phyloP scores from a whole-genome alignment of 345 rosid genomes.

The Bruguiera gymnorhiza region DNA sequence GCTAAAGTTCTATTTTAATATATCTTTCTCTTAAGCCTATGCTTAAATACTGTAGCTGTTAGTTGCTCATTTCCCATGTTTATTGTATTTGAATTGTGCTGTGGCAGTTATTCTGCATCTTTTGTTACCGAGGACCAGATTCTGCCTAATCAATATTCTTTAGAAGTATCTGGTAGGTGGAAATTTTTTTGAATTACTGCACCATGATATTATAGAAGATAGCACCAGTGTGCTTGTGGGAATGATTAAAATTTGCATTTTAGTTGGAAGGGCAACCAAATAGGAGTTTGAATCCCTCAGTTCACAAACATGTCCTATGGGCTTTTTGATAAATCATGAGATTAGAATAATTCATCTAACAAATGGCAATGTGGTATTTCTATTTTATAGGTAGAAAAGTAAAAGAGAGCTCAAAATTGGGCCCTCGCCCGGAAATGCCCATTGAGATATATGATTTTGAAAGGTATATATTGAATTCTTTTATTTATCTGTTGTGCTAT shows the following conservation, averaged over 20 bases:
- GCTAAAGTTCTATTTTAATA: not conserved
- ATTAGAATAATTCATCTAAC: not conserved
- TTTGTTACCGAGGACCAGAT: slow-evolving; percentile 64
- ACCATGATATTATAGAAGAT: not conserved
- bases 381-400: slow-evolving; percentile 53
- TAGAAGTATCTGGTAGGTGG: slow-evolving; percentile 58
- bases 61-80: slow-evolving; percentile 9
- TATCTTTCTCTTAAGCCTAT: too few relatives aligned
- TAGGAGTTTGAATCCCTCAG: not conserved
- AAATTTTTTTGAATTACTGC: slow-evolving; percentile 12
- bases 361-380: not conserved
- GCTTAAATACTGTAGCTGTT: not conserved
- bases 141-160: slow-evolving; percentile 68
- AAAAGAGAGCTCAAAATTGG: slow-evolving; percentile 73
- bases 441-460: slow-evolving; percentile 94
- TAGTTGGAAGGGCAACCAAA: not conserved
- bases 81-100: slow-evolving; percentile 7
- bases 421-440: slow-evolving; percentile 90
- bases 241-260: not conserved
- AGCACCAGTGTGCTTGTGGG: not conserved
- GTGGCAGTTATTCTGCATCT: slow-evolving; percentile 73
- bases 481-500: not conserved
- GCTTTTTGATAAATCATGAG: not conserved
- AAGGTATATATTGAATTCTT: slow-evolving; percentile 41
- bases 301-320: slow-evolving; percentile 3